A percentile compares a stretch with the other conserved stretches of the same genome.
phyloP scores from a whole-genome alignment of 176 grass and related monocot species.

The Lolium multiflorum region DNA sequence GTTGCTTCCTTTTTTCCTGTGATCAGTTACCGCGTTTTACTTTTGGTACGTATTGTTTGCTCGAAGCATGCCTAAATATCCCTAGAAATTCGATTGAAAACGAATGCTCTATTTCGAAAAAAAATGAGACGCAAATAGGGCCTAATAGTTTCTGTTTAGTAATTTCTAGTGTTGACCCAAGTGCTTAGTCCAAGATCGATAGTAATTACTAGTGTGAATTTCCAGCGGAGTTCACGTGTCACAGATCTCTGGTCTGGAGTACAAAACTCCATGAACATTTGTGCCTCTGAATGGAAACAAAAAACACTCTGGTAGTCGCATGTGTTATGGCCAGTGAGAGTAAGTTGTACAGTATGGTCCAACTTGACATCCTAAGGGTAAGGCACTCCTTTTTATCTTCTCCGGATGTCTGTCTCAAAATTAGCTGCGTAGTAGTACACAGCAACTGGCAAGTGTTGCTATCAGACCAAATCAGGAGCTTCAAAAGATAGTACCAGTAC shows the following conservation, averaged over 20 bases:
- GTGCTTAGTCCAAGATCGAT: not conserved
- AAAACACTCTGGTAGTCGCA: not conserved
- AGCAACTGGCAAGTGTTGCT: slow-evolving; percentile 19
- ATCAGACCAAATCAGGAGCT: slow-evolving; percentile 25
- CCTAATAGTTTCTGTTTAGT: not conserved
- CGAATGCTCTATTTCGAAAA: not conserved
- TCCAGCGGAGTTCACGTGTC: not conserved
- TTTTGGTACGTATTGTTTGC: not conserved
- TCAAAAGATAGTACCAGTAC: slow-evolving; percentile 3
- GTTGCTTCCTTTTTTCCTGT: not conserved
- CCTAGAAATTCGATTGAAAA: not conserved
- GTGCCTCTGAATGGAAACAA: not conserved
- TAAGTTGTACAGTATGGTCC: not conserved
- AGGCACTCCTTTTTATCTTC: not conserved
- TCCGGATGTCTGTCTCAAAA: not conserved
- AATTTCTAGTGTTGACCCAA: not conserved
- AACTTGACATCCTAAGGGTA: not conserved
- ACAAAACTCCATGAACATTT: not conserved
- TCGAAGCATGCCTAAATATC: not conserved
- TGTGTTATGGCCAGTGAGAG: not conserved
- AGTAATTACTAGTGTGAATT: not conserved
- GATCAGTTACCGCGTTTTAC: no score
- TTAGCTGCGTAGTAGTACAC: not conserved
- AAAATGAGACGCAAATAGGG: not conserved
- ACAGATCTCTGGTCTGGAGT: not conserved